These are phyloP conservation scores for Penicillium verhagenii DNA, from an alignment of 495 filamentous ascomycete species.

Conservation along the genomic window DNA sequence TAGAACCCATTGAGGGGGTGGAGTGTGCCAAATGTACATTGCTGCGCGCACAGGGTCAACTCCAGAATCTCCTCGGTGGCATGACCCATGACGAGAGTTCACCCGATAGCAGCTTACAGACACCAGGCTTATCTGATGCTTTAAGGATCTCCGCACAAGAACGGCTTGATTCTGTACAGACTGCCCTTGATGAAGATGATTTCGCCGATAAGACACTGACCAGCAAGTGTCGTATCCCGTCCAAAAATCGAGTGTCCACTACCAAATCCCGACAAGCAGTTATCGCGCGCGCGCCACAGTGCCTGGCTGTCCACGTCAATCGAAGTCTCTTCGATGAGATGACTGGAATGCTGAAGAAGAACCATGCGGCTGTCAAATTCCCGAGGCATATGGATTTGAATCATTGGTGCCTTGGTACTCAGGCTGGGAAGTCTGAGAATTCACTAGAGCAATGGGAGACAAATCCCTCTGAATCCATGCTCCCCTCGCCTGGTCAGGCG, in stretches of 20 bases:
- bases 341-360: conserved; percentile 77
- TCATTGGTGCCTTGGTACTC: conserved; percentile 71
- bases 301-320: conserved; percentile 84
- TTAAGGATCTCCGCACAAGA: conserved; percentile 36
- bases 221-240: conserved; percentile 69
- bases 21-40: conserved; percentile 92
- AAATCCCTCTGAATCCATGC: conserved; percentile 67
- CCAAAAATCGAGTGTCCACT: conserved; percentile 63
- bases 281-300: conserved; percentile 75
- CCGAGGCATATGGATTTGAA: conserved; percentile 70
- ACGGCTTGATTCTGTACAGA: conserved; percentile 60
- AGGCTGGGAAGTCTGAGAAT: conserved; percentile 25
- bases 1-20: conserved; percentile 83
- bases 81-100: conserved; percentile 29
- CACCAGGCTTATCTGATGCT: conserved; percentile 27
- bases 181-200: conserved; percentile 73
- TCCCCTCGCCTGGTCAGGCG: conserved; percentile 47
- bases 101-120: conserved; percentile 15
- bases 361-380: conserved; percentile 73
- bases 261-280: conserved; percentile 89
- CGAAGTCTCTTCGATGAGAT: conserved; percentile 84
- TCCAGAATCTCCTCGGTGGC: conserved; percentile 44
- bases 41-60: conserved; percentile 49
- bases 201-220: conserved; percentile 73
- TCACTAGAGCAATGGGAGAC: conserved; percentile 62